Percentiles rank a stretch among this genome's conserved stretches.
These are phyloP conservation scores for Gymnopilus dilepis DNA, from an alignment of 768 basidiomycete genomes.

Conservation along the genomic window DNA sequence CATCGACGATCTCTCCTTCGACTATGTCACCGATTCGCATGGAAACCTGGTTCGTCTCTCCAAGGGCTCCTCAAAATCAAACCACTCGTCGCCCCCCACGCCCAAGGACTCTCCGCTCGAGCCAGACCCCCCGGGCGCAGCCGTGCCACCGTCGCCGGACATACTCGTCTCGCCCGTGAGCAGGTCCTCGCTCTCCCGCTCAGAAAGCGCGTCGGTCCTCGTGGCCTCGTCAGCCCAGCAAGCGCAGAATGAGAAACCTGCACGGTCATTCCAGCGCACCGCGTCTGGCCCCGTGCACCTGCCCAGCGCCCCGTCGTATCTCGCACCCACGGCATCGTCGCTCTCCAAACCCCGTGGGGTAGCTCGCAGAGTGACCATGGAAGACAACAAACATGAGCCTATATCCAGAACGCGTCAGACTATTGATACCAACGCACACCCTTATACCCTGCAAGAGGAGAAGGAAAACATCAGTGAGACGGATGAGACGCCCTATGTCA, in stretches of 20 bases:
- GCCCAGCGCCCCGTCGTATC: conserved; percentile 33
- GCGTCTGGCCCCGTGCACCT: conserved; percentile 62
- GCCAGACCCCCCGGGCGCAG: conserved; percentile 40
- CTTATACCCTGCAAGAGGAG: conserved; percentile 47
- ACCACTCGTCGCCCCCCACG: conserved; percentile 50
- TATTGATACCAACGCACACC: conserved; percentile 28
- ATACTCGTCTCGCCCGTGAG: conserved; percentile 43
- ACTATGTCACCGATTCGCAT: conserved; percentile 60
- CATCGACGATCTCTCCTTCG: conserved; percentile 70
- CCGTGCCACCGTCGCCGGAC: conserved; percentile 40
- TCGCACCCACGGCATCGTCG: conserved; percentile 37
- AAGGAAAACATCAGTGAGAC: conserved; percentile 54
- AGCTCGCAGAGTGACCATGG: conserved; percentile 48
- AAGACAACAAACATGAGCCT: conserved; percentile 39
- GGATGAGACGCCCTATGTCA: conserved; percentile 40
- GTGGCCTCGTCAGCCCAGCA: conserved; percentile 24
- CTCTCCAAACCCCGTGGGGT: conserved; percentile 39
- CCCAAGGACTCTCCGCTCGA: conserved; percentile 46
- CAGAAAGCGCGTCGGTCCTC: conserved; percentile 58
- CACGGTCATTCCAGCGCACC: conserved; percentile 69
- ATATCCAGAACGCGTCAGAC: conserved; percentile 32
- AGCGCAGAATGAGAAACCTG: conserved; percentile 37
- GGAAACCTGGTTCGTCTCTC: conserved; percentile 63
- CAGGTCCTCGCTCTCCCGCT: conserved; percentile 64
- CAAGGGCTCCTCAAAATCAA: conserved; percentile 54